phyloP scores from a whole-genome alignment of 2,329 filamentous ascomycete genomes.

The Elsinoe perseae region DNA sequence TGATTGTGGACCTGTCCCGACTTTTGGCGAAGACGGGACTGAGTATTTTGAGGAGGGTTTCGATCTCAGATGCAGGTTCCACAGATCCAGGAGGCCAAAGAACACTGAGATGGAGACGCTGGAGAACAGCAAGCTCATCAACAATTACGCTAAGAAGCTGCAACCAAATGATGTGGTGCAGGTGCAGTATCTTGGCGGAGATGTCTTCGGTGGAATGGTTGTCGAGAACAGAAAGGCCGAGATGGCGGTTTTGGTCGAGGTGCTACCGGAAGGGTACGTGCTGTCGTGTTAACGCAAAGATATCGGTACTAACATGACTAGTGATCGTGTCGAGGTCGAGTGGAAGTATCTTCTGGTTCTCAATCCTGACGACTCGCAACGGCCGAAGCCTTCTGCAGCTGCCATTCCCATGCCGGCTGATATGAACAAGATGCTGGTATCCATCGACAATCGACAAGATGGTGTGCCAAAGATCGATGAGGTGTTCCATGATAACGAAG shows the following conservation, averaged over 20 bases:
- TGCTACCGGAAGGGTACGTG: conserved; percentile 75
- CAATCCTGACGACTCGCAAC: conserved; percentile 60
- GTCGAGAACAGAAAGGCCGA: conserved; percentile 74
- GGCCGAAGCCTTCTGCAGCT: conserved; percentile 66
- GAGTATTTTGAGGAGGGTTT: conserved; percentile 90
- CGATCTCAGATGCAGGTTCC: conserved; percentile 90
- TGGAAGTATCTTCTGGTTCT: conserved; percentile 78
- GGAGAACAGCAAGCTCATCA: conserved; percentile 62
- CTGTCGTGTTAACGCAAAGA: conserved; percentile 60
- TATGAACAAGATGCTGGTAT: conserved; percentile 41
- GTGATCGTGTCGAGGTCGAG: conserved; percentile 68
- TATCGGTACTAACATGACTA: conserved; percentile 51
- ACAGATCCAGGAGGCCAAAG: conserved; percentile 78
- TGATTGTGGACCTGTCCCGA: conserved; percentile 75
- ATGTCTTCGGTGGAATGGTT: conserved; percentile 86
- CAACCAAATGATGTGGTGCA: conserved; percentile 73
- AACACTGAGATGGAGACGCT: conserved; percentile 51
- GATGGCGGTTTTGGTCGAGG: conserved; percentile 67
- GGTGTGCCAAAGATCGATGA: conserved; percentile 42
- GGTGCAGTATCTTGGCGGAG: conserved; percentile 71
- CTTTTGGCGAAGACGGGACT: conserved; percentile 81
- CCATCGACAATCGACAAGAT: conserved; percentile 42
- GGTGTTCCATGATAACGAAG: conserved; percentile 39
- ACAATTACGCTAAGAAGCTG: conserved; percentile 59
- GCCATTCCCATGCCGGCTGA: conserved; percentile 61